Base-by-base conservation (phyloP, 257 asterid genomes). In the Solanum sejunctum region DNA sequence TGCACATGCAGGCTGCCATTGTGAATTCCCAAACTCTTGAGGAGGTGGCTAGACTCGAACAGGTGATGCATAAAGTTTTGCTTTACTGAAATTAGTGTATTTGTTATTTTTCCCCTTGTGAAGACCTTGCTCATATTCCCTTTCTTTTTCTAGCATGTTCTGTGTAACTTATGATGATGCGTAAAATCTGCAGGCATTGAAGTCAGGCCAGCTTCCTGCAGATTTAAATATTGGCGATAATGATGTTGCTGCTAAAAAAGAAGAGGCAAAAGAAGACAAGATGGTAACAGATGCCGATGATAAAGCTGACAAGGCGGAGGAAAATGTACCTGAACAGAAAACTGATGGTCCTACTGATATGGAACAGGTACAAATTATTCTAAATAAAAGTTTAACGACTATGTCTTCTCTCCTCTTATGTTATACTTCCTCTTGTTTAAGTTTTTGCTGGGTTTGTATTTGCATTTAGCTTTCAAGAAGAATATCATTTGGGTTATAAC, bases 21-120 rank as follows among this genome's bases (percentile, higher is more conserved):
- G 93, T 92, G 86, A 97, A 95, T 87, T 92, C 99, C 69, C 98
- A 95, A 89, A 94, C 99, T 84, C 97, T 97, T 63, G 99, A 97
- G 90, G 98, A 97, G 91, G 99, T 97, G 87, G 97, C 99, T 70
- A 93, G 97, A 91, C 99, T 97, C 87, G 99, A 97, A 89, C 98
- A 97, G 99, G 99, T 94, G 82, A 88, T 82, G 83, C 87, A 47
- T 84, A 20, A 17, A 58, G 8, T 8, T 18, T 63, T 63, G 75
- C 45, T 16, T 82, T 82, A 51, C 49, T 16, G 56, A 78, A 52
- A 16, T 10, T 52, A 78, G 51, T 78, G 23, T 78, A 0, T 52
- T 26, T 78, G 18, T 54, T 64, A 26, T 28, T 26, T 52, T 78
- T 1, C 12, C 23, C 18, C 49, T 28, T 26, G 5, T 16, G 61